Base-by-base conservation (phyloP, 257 asterid species). In the Verbena officinalis region DNA sequence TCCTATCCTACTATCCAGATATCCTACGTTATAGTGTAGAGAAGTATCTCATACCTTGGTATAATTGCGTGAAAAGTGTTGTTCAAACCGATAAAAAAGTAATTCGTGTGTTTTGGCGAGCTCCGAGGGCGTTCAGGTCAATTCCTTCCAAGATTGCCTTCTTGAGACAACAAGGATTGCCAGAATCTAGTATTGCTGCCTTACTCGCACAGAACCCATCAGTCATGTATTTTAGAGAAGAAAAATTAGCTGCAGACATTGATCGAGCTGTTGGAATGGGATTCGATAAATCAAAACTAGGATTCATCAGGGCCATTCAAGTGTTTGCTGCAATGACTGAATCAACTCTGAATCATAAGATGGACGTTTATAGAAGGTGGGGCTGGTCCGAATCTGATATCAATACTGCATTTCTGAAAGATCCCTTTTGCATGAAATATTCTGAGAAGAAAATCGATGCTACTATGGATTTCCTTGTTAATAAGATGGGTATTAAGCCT, bases 311-410 rank as follows among this genome's bases (percentile, higher is more conserved):
- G 4, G 33, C 33, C 33, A 27, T 27, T 2, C 4, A 5, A 27
- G 33, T 27, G 33, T 27, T 27, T 27, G 33, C 33, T 27, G 33
- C 2, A 5, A 2, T 27, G 5, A 2, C 33, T 27, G 33, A 27
- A 27, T n/a, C n/a, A n/a, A n/a, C 70, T 2, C 42, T 48, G 33
- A 40, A 60, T 11, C 54, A 19, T 7, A 60, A 61, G 31, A 43
- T 42, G 64, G 54, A 51, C 20, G 30, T 46, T 30, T 77, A 72
- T 49, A 33, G 11, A 34, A 69, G 54, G 9, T 75, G 71, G 8
- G 79, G 75, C 3, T 69, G 62, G 75, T 75, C 79, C 3, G 75
- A 72, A 16, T 14, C 56, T 19, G 75, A 77, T 8, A 59, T 68
- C 7, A 2, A 0, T 13, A 19, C 45, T 8, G 81, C 78, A 2